These are phyloP conservation scores for Epichloe gansuensis DNA, from an alignment of 2,329 filamentous ascomycete species.

Conservation along the genomic window DNA sequence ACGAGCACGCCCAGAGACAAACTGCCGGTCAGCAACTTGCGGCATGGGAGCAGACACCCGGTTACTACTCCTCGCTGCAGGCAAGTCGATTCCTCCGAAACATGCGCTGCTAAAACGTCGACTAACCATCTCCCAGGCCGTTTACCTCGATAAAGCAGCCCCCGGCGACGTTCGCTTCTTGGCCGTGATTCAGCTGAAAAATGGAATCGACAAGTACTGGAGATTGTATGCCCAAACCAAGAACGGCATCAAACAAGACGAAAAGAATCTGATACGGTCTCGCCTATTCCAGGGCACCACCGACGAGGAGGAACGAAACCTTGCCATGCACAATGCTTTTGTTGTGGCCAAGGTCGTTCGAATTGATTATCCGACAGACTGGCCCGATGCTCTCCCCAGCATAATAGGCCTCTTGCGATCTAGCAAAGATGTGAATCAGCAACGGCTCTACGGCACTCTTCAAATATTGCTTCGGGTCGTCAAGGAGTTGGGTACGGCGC, in stretches of 20 bases:
- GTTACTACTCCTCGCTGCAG: conserved; percentile 59
- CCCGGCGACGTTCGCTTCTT: conserved; percentile 74
- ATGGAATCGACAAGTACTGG: conserved; percentile 94
- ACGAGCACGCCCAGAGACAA: conserved; percentile 50
- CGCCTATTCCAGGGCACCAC: conserved; percentile 66
- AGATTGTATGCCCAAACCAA: conserved; percentile 42
- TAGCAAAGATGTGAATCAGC: conserved; percentile 38
- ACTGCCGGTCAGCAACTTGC: conserved; percentile 58
- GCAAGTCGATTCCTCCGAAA: conserved; percentile 24
- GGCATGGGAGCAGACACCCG: conserved; percentile 54
- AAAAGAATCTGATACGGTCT: conserved; percentile 66
- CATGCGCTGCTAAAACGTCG: background rate
- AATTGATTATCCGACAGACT: conserved; percentile 80
- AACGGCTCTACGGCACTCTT: conserved; percentile 60
- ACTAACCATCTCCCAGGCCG: conserved; percentile 37
- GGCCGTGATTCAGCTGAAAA: conserved; percentile 88
- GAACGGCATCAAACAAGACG: conserved; percentile 59
- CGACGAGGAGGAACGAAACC: conserved; percentile 58
- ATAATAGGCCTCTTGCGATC: conserved; percentile 53
- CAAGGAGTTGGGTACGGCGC: conserved; percentile 78
- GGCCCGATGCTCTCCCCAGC: conserved; percentile 53
- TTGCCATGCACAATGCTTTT: conserved; percentile 81
- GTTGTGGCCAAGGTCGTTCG: conserved; percentile 79
- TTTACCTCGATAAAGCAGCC: conserved; percentile 69
- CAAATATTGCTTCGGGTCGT: conserved; percentile 73